Conservation (phyloP, 495 filamentous ascomycete species). For the Aspergillus baeticus region DNA sequence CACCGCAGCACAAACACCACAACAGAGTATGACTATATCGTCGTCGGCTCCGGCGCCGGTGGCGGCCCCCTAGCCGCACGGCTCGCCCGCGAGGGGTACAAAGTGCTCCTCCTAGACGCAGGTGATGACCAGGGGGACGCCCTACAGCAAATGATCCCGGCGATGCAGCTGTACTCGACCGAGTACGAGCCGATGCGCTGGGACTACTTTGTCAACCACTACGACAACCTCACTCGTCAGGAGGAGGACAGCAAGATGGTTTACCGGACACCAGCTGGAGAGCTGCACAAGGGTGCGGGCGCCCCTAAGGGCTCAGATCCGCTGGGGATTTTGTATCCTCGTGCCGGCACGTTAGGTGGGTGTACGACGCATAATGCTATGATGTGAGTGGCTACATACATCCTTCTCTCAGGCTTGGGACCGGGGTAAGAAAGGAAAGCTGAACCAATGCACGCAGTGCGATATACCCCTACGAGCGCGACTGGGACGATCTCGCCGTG, state of each 20-base stretch:
- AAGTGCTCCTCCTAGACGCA: slow-evolving; percentile 61
- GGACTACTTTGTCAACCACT: slow-evolving; percentile 52
- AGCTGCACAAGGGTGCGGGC: slow-evolving; percentile 27
- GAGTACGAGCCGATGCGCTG: slow-evolving; percentile 40
- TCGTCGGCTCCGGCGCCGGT: slow-evolving; percentile 65
- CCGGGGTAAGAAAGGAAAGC: too few relatives aligned
- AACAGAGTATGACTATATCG: slow-evolving; percentile 61
- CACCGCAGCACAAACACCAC: slow-evolving; percentile 11
- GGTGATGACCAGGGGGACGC: slow-evolving; percentile 57
- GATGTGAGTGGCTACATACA: slow-evolving; percentile 18
- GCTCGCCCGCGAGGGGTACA: slow-evolving; percentile 59
- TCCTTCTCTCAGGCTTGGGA: too few relatives aligned
- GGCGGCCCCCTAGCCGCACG: slow-evolving; percentile 62
- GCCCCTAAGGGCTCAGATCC: slow-evolving; percentile 38
- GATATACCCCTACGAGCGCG: too few relatives aligned
- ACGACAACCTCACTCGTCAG: slow-evolving; percentile 36
- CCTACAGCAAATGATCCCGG: slow-evolving; percentile 38
- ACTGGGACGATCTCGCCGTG: too few relatives aligned
- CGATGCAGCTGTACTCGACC: slow-evolving; percentile 33
- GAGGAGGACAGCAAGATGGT: slow-evolving; percentile 44
- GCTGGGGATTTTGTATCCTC: slow-evolving; percentile 47
- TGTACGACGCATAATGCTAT: slow-evolving; percentile 50
- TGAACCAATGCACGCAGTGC: too few relatives aligned
- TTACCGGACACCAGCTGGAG: slow-evolving; percentile 39
- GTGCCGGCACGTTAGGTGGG: slow-evolving; percentile 46